Evolutionary conservation across 2,329 filamentous ascomycete species (phyloP).

Genomic region (Capronia americana): DNA sequence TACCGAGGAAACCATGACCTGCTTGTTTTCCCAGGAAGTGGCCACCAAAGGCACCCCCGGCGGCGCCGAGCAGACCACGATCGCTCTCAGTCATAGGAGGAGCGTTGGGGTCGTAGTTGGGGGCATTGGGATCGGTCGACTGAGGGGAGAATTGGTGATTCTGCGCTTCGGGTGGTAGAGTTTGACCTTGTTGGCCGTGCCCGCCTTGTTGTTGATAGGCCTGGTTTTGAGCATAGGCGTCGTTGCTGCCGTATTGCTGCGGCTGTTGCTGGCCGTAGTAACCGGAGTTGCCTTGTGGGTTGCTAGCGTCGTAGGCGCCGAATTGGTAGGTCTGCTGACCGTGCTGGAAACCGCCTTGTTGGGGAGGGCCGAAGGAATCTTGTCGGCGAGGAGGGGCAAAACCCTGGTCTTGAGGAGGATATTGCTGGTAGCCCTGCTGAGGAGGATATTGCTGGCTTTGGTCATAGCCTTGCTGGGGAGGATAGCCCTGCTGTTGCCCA

Average conservation of each 20-base stretch:
- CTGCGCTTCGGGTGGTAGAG: constrained; percentile 25
- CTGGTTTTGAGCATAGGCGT: constrained; percentile 34
- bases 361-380: constrained; percentile 46
- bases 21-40: constrained; percentile 63
- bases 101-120: constrained; percentile 52
- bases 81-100: constrained; percentile 56
- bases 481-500: constrained; percentile 43
- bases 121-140: constrained; percentile 50
- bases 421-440: constrained; percentile 44
- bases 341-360: constrained; percentile 57
- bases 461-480: constrained; percentile 40
- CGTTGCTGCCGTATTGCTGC: constrained; percentile 34
- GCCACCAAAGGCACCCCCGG: constrained; percentile 64
- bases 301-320: constrained; percentile 44
- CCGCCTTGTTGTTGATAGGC: constrained; percentile 34
- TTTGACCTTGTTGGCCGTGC: constrained; percentile 25
- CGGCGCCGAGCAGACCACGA: constrained; percentile 62
- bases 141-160: constrained; percentile 37
- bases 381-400: constrained; percentile 55
- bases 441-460: constrained; percentile 40
- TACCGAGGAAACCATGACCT: constrained; percentile 64
- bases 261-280: constrained; percentile 44
- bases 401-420: constrained; percentile 44
- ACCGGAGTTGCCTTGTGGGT: constrained; percentile 45
- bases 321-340: constrained; percentile 48